Evolutionary conservation across 805 yeast genomes (phyloP), one percentile per base, ranked within the genome.

Genomic region (Candida pseudoglaebosa): DNA sequence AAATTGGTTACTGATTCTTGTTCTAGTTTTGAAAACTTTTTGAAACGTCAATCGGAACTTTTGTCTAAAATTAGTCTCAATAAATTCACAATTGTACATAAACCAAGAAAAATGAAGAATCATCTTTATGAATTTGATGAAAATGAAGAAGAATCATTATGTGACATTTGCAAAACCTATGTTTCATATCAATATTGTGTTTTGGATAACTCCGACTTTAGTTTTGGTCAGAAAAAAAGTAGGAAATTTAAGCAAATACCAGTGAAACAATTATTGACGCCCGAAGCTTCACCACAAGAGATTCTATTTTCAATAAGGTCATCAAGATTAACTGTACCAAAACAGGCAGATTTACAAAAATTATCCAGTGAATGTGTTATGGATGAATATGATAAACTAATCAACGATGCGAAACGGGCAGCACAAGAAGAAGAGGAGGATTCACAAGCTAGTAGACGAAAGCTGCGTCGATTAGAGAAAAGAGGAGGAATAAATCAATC

Each of bases 111-210:
- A 20, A 17, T 33, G 14, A 34, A 39, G 21, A 38, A 37, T 15
- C 12, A 31, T 6, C 12, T 40, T 28, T 38, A 42, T 34, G 38
- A 24, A 7, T 21, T 28, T 13, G 39, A 40, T 21, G 54, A 52
- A n/a, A 73, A 67, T 8, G 69, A 62, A 2, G 67, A 62, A 15
- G 80, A 76, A 37, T 60, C 57, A 15, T 54, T 75, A 22, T 77
- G 82, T 52, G 67, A 59, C 30, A 57, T 62, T 18, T 77, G 82
- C 48, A 67, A 72, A 39, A 67, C 80, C 3, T 62, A 64, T 39
- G 63, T 75, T 14, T 66, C 72, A 14, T 72, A 70, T 49, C 69
- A 68, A 40, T 76, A 76, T 64, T 57, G 74, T 42, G 63, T 67
- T 28, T 52, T 72, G 29, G 67, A 61, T 36, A 47, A 50, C 14